Conservation (phyloP, 768 basidiomycete species). For the Phlebiopsis flavidoalba region DNA sequence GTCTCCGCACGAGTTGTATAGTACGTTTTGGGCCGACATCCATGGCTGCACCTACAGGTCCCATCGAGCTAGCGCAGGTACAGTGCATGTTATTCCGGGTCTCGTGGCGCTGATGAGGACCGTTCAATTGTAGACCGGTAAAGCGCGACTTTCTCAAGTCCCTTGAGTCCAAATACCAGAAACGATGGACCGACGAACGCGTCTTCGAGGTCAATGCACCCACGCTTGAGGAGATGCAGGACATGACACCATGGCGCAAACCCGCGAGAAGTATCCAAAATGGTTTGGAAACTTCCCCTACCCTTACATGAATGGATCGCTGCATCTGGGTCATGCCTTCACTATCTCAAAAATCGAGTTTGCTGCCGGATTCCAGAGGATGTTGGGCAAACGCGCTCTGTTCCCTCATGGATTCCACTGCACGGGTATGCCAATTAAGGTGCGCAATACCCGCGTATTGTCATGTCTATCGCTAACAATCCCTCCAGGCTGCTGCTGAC, state of each 20-base stretch:
- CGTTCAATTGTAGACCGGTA: conserved; percentile 58
- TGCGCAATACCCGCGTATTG: conserved; percentile 30
- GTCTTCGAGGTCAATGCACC: conserved; percentile 88
- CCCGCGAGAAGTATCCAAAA: conserved; percentile 80
- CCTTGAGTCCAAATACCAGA: conserved; percentile 83
- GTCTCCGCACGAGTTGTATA: conserved; percentile 9
- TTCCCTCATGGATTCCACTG: conserved; percentile 99
- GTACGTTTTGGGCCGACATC: not conserved
- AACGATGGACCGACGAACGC: conserved; percentile 69
- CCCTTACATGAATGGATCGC: conserved; percentile 97
- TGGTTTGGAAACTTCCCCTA: conserved; percentile 97
- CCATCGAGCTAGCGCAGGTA: conserved; percentile 29
- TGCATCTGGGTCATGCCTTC: conserved; percentile 97
- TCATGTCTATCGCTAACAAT: not conserved
- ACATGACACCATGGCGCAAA: conserved; percentile 58
- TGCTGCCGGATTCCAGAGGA: conserved; percentile 88
- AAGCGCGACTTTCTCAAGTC: conserved; percentile 86
- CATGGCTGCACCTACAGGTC: conserved; percentile 18
- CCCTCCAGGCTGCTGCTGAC: conserved; percentile 81
- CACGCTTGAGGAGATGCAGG: conserved; percentile 53
- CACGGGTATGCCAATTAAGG: conserved; percentile 99
- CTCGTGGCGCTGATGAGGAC: not conserved
- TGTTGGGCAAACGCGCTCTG: conserved; percentile 90
- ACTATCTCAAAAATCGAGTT: conserved; percentile 99
- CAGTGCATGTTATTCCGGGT: not conserved